phyloP scores from a whole-genome alignment of 2,329 filamentous ascomycete species.

The Aspergillus tamarii region DNA sequence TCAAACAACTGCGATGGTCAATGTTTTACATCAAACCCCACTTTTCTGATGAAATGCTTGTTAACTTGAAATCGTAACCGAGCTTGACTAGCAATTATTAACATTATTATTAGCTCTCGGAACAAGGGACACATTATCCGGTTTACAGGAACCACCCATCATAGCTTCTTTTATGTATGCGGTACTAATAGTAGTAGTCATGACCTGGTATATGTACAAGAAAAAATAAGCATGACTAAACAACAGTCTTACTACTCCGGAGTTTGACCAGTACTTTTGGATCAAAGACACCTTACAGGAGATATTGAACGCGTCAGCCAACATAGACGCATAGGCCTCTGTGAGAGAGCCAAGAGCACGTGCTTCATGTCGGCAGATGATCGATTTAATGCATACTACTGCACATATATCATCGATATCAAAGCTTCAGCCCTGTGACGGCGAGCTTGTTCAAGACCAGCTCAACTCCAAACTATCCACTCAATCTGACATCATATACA shows the following conservation, averaged over 20 bases:
- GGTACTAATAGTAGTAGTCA: too few species aligned
- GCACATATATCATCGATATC: conserved; percentile 7
- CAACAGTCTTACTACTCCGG: not conserved
- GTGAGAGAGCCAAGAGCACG: not conserved
- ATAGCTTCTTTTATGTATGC: not conserved
- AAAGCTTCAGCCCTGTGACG: conserved; percentile 16
- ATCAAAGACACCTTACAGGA: not conserved
- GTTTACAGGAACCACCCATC: not conserved
- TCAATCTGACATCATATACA: conserved; percentile 4
- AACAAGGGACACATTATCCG: not conserved
- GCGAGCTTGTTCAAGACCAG: not conserved
- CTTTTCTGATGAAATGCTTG: conserved; percentile 8
- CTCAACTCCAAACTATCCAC: conserved; percentile 1
- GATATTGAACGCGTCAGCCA: conserved; percentile 5
- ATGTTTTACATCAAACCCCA: conserved; percentile 22
- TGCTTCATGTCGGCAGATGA: conserved; percentile 2
- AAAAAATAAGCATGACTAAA: not conserved
- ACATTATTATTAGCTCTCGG: not conserved
- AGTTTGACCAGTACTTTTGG: not conserved
- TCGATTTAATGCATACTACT: not conserved
- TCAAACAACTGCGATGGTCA: conserved; percentile 1
- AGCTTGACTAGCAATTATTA: not conserved
- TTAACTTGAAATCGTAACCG: not conserved
- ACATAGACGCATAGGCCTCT: not conserved
- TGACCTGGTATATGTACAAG: not conserved